Percentiles rank a stretch among this genome's conserved stretches.
These are phyloP conservation scores for Irpex rosettiformis DNA, from an alignment of 1,284 basidiomycete genomes.

Conservation along the genomic window DNA sequence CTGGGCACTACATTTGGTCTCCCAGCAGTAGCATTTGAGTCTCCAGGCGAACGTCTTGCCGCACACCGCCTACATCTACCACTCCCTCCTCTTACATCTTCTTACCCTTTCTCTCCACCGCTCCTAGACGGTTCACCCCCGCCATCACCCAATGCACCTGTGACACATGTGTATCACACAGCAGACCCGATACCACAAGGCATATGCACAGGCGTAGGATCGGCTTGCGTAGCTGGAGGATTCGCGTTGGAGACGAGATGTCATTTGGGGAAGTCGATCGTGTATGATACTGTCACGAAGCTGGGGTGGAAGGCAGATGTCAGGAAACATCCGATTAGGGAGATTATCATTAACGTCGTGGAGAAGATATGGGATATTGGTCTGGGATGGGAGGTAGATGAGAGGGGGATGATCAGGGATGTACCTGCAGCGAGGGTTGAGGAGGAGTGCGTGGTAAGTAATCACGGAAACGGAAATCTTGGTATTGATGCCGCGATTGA, in stretches of 20 bases:
- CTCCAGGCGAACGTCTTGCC: slow-evolving; percentile 88
- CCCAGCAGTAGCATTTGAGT: slow-evolving; percentile 90
- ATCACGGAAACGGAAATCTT: neutral
- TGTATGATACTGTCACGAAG: slow-evolving; percentile 86
- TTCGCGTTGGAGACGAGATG: slow-evolving; percentile 68
- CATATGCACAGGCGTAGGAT: slow-evolving; percentile 65
- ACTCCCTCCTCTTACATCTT: slow-evolving; percentile 44
- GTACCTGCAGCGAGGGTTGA: slow-evolving; percentile 33
- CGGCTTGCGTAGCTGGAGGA: slow-evolving; percentile 62
- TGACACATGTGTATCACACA: slow-evolving; percentile 79
- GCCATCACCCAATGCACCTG: slow-evolving; percentile 32
- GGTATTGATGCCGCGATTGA: neutral
- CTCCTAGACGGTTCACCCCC: slow-evolving; percentile 41
- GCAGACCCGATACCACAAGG: slow-evolving; percentile 82
- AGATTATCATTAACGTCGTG: slow-evolving; percentile 73
- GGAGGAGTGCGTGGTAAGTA: slow-evolving; percentile 45
- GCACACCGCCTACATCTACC: slow-evolving; percentile 85
- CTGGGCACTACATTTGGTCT: slow-evolving; percentile 93
- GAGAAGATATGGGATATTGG: slow-evolving; percentile 48
- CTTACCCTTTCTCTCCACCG: slow-evolving; percentile 17
- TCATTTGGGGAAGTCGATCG: slow-evolving; percentile 69
- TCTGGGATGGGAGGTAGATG: slow-evolving; percentile 41
- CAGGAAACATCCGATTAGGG: slow-evolving; percentile 75
- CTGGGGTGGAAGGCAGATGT: slow-evolving; percentile 81
- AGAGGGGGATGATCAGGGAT: slow-evolving; percentile 32